phyloP scores from a whole-genome alignment of 257 asterid genomes.

The Solanum appendiculatum region DNA sequence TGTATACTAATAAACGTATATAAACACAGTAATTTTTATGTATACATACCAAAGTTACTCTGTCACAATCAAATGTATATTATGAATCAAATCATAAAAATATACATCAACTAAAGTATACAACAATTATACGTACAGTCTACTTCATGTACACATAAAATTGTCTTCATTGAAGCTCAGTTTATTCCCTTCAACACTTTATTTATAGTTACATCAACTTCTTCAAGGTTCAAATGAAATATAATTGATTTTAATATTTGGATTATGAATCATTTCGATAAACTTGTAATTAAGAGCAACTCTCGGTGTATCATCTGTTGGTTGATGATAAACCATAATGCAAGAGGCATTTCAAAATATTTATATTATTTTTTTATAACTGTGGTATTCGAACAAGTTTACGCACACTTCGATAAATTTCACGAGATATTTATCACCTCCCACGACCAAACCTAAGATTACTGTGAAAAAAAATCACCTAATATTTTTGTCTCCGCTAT shows the following conservation, averaged over 20 bases:
- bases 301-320: background rate
- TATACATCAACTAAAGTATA: background rate
- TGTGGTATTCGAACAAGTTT: background rate
- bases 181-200: background rate
- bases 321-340: background rate
- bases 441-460: too few relatives aligned
- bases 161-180: background rate
- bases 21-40: background rate
- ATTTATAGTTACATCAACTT: background rate
- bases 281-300: background rate
- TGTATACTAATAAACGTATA: background rate
- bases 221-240: background rate
- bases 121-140: background rate
- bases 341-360: background rate
- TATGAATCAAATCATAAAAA: too few relatives aligned
- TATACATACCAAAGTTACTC: background rate
- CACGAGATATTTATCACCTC: background rate
- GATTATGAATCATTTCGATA: background rate
- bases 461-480: background rate
- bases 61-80: background rate
- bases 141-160: background rate
- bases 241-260: background rate
- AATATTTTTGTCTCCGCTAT: background rate
- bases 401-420: too few relatives aligned
- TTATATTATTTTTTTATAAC: too few relatives aligned